These are phyloP conservation scores for Lasiodiplodia sp. DNA, from an alignment of 2,329 filamentous ascomycete genomes.

Conservation along the genomic window DNA sequence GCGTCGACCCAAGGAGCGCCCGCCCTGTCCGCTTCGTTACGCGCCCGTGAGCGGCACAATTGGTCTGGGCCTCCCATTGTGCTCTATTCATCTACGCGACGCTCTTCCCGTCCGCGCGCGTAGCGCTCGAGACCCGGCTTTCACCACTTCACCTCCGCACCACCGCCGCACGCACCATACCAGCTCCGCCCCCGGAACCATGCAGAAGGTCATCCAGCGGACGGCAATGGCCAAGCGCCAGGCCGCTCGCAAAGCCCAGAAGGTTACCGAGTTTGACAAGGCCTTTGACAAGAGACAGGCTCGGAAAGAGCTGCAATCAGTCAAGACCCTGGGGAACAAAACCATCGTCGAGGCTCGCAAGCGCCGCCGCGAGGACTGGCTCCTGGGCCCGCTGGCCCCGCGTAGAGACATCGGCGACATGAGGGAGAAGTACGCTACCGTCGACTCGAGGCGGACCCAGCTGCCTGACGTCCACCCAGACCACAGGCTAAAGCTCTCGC, in stretches of 20 bases:
- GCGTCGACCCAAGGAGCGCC: not conserved
- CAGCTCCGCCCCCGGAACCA: constrained; percentile 15
- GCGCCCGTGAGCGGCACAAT: not conserved
- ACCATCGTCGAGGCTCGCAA: constrained; percentile 59
- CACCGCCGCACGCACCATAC: constrained; percentile 10
- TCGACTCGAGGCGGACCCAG: constrained; percentile 45
- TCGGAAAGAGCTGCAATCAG: constrained; percentile 21
- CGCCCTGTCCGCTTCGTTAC: not conserved
- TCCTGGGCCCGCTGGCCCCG: constrained; percentile 78
- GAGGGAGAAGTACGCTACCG: constrained; percentile 66
- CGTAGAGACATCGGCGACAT: constrained; percentile 71
- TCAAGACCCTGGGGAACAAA: constrained; percentile 36
- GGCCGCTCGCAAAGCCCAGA: constrained; percentile 52
- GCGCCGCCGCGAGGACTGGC: constrained; percentile 76
- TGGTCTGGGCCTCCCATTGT: not conserved
- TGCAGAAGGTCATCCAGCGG: constrained; percentile 73
- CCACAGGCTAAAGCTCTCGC: constrained; percentile 39
- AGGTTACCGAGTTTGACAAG: constrained; percentile 34
- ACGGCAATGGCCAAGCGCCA: constrained; percentile 72
- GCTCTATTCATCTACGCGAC: not conserved
- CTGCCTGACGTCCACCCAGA: constrained; percentile 49
- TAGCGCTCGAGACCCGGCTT: not conserved
- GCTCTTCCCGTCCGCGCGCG: not conserved
- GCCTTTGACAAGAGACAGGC: constrained; percentile 40
- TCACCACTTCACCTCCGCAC: constrained; percentile 17